These are phyloP conservation scores for Nyssa sinensis DNA, from an alignment of 148 eudicot genomes.

Conservation along the genomic window DNA sequence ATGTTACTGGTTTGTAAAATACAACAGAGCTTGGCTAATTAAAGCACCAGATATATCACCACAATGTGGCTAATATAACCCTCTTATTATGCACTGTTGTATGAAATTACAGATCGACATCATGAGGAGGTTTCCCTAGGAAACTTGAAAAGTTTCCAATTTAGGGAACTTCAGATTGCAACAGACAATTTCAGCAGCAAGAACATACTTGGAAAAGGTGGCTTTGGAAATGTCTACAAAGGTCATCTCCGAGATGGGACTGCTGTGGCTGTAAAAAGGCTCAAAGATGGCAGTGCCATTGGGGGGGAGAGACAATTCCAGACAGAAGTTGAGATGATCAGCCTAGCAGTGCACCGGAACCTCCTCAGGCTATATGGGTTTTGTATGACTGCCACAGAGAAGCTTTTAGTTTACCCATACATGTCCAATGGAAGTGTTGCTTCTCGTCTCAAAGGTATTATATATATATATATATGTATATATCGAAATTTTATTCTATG, in stretches of 20 bases:
- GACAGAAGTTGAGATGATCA: conserved; percentile 76
- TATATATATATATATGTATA: not conserved
- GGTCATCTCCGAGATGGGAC: conserved; percentile 20
- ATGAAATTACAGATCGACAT: conserved; percentile 15
- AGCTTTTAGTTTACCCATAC: conserved; percentile 62
- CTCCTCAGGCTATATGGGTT: conserved; percentile 63
- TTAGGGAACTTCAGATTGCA: conserved; percentile 22
- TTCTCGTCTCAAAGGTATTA: conserved; percentile 65
- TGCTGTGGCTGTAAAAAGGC: conserved; percentile 22
- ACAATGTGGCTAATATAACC: not conserved
- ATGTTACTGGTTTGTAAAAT: conserved; percentile 43
- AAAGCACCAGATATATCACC: not conserved
- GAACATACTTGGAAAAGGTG: conserved; percentile 27
- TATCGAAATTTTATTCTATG: not conserved
- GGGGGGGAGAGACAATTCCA: conserved; percentile 51
- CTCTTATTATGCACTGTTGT: not conserved
- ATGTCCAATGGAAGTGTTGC: conserved; percentile 80
- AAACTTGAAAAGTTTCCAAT: conserved; percentile 17
- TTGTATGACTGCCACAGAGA: conserved; percentile 53
- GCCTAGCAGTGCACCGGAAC: conserved; percentile 70
- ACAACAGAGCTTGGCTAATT: not conserved
- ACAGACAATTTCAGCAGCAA: conserved; percentile 26
- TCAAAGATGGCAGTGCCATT: conserved; percentile 21
- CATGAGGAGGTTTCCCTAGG: conserved; percentile 24
- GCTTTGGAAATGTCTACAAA: conserved; percentile 23